Base-by-base conservation (phyloP, 106 monocot species). In the Dendrobium nobile region DNA sequence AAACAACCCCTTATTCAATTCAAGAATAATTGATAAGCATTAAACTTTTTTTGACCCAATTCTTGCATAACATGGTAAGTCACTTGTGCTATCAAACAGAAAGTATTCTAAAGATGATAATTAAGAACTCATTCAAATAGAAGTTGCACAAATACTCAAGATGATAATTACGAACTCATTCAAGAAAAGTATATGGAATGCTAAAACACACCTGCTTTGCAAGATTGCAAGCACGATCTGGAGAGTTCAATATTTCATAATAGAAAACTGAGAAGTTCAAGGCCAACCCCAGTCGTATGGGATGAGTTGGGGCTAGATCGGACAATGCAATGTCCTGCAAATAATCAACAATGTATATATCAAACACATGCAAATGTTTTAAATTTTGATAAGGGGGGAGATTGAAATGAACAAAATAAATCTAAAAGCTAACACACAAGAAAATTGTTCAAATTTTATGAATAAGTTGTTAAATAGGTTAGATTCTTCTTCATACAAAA, bases 181-280 rank as follows among this genome's bases (percentile, higher is more conserved):
- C 8, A 72, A 40, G 9, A 40, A 72, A 28, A 28, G 26, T 7
- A 72, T 15, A 11, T 13, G 2, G 9, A 72, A 40, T 40, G 72
- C 7, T 13, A 44, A 79, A 47, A 47, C 68, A 55, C 59, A 80
- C 86, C 86, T 86, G 86, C 73, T 86, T 86, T 47, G 86, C 86
- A 37, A 86, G 86, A 73, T 43, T 83, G 77, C 86, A 86, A 22
- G 86, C 86, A 41, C 86, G 86, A 43, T 86, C 86, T 41, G 86
- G 86, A 5, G 86, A 86, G 79, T 86, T 86, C 58, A 86, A 80
- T 27, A 86, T 86, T 77, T 86, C 86, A 80, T 86, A 86, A 58
- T 86, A 86, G 77, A 86, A 86, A 70, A 86, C 86, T 26, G 86
- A 86, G 70, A 86, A 86, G 79, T 86, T 86, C 13, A 86, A 80